Base-by-base conservation (phyloP, 345 rosid genomes). In the Boechera stricta region DNA sequence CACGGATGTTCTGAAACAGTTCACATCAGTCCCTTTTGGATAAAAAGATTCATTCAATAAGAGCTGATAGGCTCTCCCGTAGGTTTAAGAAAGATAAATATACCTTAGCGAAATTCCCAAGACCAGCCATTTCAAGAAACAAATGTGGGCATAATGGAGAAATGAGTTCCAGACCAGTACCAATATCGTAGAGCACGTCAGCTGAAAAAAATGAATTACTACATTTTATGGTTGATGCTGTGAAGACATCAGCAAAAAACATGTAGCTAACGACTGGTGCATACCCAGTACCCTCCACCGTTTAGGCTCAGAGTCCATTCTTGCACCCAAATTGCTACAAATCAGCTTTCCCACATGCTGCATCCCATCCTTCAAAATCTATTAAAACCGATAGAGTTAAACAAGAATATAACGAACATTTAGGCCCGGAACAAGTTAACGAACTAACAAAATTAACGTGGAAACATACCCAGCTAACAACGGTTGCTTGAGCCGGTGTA, bases 251-350 rank as follows among this genome's bases (percentile, higher is more conserved):
- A 76, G 86, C 91, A 92, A 90, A 21, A 83, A 82, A 71, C 59
- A 48, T 36, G 76, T 76, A 66, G 45, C 49, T 18, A 35, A 56
- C 31, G 28, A 47, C 71, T 33, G 70, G 21, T 12, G 64, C 77
- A 81, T 74, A 95, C 98, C 99, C 33, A 92, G 70, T 73, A 92
- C 84, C 85, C 97, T 87, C 99, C 98, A 91, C 9, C 90, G 81
- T 77, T 92, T 95, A 2, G 99, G 98, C 71, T 95, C 98, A 4
- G 98, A 95, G 69, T 92, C 98, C 98, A 92, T 95, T 84, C 98
- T 90, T 51, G 97, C 93, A 77, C 99, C 99, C 75, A 92, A 84
- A 84, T 86, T 91, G 77, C 97, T 95, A 85, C 94, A 91, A 74
- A 95, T 85, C 33, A 95, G 88, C 78, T 95, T 95, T 45, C 99